Evolutionary conservation across 202 grass and related monocot species (phyloP), one percentile per base, ranked within the genome.

Genomic region (Eragrostis tef): DNA sequence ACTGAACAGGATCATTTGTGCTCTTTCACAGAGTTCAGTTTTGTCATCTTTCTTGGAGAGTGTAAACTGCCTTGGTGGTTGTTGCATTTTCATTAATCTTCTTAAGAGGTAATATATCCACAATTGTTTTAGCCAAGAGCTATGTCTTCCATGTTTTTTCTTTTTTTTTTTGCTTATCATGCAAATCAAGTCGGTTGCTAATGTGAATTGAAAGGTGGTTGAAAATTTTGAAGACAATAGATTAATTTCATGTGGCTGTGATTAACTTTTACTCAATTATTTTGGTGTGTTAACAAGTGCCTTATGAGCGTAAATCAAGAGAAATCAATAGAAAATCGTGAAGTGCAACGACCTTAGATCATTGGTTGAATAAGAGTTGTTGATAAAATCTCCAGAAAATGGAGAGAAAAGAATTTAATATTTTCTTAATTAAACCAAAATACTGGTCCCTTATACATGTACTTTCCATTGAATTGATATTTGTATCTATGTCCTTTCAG

Each of bases 11-110:
- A 87, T 98, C 70, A 94, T 93, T 56, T 90, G 83, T 14, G 90
- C 92, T 70, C 87, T 98, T 75, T 93, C 92, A 73, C 84, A 91
- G 1, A 94, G 90, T 56, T 89, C 88, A 42, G 83, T 89, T 89
- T 81, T 93, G 60, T 71, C 79, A 74, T 91, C 90, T 75, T 98
- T 98, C 79, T 64, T 93, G 74, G 95, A 98, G 64, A 83, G 93
- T 89, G 85, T 92, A 67, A 91, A 98, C 80, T 74, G 61, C 13
- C 88, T 94, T 83, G 95, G 95, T 74, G 95, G 95, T 72, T 94
- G 92, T 80, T 88, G 91, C 69, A 89, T 94, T 88, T 98, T 98
- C 70, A 61, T 98, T 48, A 93, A 94, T 89, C 90, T 98, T 86
- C 92, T 98, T 85, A 90, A 93, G 87, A 94, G 95, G 95, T 98